Percentiles rank a stretch among this genome's conserved stretches.
phyloP scores from a whole-genome alignment of 2,329 filamentous ascomycete species.

The Alternaria burnsii region DNA sequence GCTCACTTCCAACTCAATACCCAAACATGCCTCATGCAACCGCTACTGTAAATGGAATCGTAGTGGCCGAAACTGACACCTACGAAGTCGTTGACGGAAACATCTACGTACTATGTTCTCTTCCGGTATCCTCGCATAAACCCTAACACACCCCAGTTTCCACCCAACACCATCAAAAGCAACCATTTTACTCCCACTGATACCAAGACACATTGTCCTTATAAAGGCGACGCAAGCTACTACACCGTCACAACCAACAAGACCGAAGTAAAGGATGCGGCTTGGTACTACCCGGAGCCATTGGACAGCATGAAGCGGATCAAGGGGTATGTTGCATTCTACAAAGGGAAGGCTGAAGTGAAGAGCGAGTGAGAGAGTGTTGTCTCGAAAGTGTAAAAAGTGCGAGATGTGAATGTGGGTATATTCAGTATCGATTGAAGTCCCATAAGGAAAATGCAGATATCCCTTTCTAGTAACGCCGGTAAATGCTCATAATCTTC shows the following conservation, averaged over 20 bases:
- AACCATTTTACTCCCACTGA: slow-evolving; percentile 56
- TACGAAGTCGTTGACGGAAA: slow-evolving; percentile 68
- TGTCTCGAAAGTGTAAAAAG: not conserved
- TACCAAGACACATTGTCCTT: slow-evolving; percentile 61
- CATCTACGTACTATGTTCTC: slow-evolving; percentile 56
- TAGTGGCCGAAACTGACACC: slow-evolving; percentile 60
- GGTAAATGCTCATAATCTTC: slow-evolving; percentile 17
- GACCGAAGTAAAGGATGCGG: slow-evolving; percentile 61
- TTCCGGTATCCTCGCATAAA: too few relatives aligned
- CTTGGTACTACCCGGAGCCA: slow-evolving; percentile 67
- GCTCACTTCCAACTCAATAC: too few relatives aligned
- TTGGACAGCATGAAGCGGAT: slow-evolving; percentile 61
- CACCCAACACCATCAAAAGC: slow-evolving; percentile 56
- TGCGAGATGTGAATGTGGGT: not conserved
- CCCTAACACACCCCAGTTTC: slow-evolving; percentile 31
- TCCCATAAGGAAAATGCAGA: not conserved
- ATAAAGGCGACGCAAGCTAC: slow-evolving; percentile 67
- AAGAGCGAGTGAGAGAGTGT: slow-evolving; percentile 10
- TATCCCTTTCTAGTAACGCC: slow-evolving; percentile 15
- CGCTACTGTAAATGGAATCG: slow-evolving; percentile 60
- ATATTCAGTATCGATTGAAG: slow-evolving; percentile 7
- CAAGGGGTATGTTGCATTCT: slow-evolving; percentile 66
- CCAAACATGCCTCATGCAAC: slow-evolving; percentile 49
- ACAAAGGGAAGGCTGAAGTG: slow-evolving; percentile 53
- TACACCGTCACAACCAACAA: slow-evolving; percentile 63